A percentile compares a stretch with the other conserved stretches of the same genome.
phyloP scores from a whole-genome alignment of 805 yeast genomes.

The Saturnispora silvae region DNA sequence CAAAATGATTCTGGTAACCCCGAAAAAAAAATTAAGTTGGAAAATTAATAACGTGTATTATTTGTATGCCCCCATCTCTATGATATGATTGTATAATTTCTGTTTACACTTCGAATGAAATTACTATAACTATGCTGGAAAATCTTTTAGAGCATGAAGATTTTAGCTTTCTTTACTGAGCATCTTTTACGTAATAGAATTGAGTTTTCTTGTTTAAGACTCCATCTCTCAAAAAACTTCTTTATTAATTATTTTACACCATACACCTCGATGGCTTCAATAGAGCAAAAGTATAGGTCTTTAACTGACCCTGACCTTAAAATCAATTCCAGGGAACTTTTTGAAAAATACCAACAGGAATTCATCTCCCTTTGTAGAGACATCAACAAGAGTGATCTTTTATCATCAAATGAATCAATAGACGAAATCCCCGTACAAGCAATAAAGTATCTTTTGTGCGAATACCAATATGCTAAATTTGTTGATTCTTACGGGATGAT shows the following conservation, averaged over 20 bases:
- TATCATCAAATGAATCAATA: slow-evolving; percentile 11
- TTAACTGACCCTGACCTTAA: background rate
- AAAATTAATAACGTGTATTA: no score
- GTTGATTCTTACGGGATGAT: slow-evolving; percentile 12
- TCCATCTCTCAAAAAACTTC: no score
- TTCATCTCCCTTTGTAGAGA: slow-evolving; percentile 5
- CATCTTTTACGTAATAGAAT: no score
- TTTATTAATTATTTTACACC: no score
- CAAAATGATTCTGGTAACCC: background rate
- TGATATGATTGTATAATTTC: no score
- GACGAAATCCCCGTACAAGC: slow-evolving; percentile 7
- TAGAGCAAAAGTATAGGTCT: no score
- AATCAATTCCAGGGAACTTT: slow-evolving; percentile 3
- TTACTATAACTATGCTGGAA: no score
- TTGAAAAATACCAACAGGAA: slow-evolving; percentile 10
- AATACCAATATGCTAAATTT: slow-evolving; percentile 10
- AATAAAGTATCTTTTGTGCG: slow-evolving; percentile 3
- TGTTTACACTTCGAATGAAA: no score
- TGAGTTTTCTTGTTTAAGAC: no score
- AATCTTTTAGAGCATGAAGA: no score
- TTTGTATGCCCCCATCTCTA: no score
- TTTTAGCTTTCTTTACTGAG: background rate
- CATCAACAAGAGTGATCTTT: slow-evolving; percentile 7
- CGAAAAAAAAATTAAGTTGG: background rate
- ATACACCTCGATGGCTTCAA: no score